phyloP scores from a whole-genome alignment of 495 filamentous ascomycete genomes.

The Penicillium canescens region DNA sequence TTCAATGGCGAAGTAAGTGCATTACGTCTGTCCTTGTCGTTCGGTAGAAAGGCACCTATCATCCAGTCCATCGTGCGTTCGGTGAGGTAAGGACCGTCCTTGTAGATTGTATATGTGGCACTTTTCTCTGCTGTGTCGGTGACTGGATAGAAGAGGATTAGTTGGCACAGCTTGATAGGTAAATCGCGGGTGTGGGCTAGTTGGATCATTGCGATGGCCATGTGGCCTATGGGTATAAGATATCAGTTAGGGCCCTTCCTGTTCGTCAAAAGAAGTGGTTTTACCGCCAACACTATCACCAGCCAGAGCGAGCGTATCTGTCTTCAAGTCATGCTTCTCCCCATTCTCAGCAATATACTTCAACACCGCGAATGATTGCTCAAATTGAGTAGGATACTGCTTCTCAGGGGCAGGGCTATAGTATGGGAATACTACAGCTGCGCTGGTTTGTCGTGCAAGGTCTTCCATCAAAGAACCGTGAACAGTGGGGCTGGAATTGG shows the following conservation, averaged over 20 bases:
- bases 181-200: background rate
- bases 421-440: background rate
- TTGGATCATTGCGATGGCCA: constrained; percentile 6
- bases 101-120: background rate
- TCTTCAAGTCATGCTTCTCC: background rate
- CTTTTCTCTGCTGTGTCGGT: constrained; percentile 1
- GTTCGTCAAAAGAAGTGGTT: background rate
- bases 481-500: background rate
- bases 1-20: background rate
- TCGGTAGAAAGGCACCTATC: background rate
- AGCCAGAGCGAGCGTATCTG: background rate
- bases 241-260: background rate
- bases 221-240: background rate
- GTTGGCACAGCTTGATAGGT: background rate
- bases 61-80: constrained; percentile 6
- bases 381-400: constrained; percentile 6
- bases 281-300: constrained; percentile 2
- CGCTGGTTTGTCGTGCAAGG: background rate
- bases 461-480: constrained; percentile 2
- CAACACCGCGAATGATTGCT: background rate
- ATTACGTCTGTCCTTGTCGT: background rate
- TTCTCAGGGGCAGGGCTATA: constrained; percentile 1
- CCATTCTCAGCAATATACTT: constrained; percentile 2
- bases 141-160: constrained; percentile 2
- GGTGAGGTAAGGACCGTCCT: background rate